Percentiles rank a stretch among this genome's conserved stretches.
These are phyloP conservation scores for Lactifluus subvellereus DNA, from an alignment of 768 basidiomycete species.

Conservation along the genomic window DNA sequence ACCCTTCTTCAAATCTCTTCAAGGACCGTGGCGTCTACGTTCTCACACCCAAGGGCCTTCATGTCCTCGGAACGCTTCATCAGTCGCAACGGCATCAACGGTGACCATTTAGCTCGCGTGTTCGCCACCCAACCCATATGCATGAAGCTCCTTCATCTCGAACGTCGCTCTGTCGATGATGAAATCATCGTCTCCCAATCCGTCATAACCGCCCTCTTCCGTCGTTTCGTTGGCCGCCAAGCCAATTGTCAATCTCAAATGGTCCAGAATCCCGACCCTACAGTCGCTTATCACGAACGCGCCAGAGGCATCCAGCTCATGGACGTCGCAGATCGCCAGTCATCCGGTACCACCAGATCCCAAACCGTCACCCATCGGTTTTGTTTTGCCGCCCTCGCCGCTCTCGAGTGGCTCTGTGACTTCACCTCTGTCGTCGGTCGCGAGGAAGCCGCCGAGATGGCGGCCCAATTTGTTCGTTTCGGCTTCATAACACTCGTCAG, in stretches of 20 bases:
- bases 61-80: slow-evolving; percentile 99
- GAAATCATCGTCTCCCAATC: slow-evolving; percentile 95
- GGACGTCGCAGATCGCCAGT: slow-evolving; percentile 59
- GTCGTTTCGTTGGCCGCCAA: slow-evolving; percentile 84
- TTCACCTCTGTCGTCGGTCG: slow-evolving; percentile 93
- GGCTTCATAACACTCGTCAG: slow-evolving; percentile 84
- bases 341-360: slow-evolving; percentile 45
- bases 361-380: slow-evolving; percentile 48
- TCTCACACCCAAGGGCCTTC: slow-evolving; percentile 95
- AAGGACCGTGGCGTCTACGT: slow-evolving; percentile 97
- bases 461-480: slow-evolving; percentile 95
- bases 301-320: slow-evolving; percentile 66
- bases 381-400: slow-evolving; percentile 82
- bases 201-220: slow-evolving; percentile 91
- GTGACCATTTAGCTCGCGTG: slow-evolving; percentile 84
- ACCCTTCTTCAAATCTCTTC: slow-evolving; percentile 83
- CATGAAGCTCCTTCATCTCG: slow-evolving; percentile 95
- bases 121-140: slow-evolving; percentile 93
- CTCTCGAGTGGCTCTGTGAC: slow-evolving; percentile 96
- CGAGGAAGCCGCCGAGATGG: slow-evolving; percentile 97
- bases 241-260: slow-evolving; percentile 67
- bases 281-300: slow-evolving; percentile 72
- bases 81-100: slow-evolving; percentile 96
- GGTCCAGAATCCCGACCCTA: slow-evolving; percentile 48
- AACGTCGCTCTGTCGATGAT: slow-evolving; percentile 87